These are phyloP conservation scores for Coelastrella sp. DNA, from an alignment of 139 green algal species.

Conservation along the genomic window DNA sequence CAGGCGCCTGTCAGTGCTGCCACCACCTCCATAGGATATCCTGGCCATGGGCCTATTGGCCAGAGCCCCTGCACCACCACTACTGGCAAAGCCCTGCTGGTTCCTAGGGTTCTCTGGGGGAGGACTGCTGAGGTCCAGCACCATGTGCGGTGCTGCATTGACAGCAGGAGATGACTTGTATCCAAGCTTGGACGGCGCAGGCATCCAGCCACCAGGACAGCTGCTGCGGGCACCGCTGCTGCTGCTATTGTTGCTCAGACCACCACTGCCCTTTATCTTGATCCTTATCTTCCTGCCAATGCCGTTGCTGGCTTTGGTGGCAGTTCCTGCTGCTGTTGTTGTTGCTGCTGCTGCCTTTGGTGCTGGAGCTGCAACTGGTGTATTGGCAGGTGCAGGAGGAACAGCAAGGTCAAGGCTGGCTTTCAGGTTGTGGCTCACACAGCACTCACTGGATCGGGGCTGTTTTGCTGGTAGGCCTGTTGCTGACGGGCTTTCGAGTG, in stretches of 20 bases:
- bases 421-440: not conserved
- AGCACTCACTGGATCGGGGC: not conserved
- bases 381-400: not conserved
- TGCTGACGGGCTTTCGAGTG: not conserved
- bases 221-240: slow-evolving; percentile 6
- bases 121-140: not conserved
- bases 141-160: not conserved
- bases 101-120: not conserved
- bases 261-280: not conserved
- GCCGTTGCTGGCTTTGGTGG: not conserved
- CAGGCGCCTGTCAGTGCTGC: not conserved
- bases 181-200: not conserved
- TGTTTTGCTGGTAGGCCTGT: not conserved
- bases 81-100: not conserved
- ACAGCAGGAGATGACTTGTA: slow-evolving; percentile 1
- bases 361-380: not conserved
- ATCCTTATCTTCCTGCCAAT: slow-evolving; percentile 21
- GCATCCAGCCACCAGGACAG: not conserved
- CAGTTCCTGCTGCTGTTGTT: not conserved
- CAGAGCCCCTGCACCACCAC: not conserved
- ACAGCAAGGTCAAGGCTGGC: too few relatives aligned
- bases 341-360: not conserved
- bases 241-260: not conserved
- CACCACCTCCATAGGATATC: not conserved
- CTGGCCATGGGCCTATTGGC: too few relatives aligned